These are phyloP conservation scores for Ceratocystis papillata DNA, from an alignment of 2,329 filamentous ascomycete genomes.

Conservation along the genomic window DNA sequence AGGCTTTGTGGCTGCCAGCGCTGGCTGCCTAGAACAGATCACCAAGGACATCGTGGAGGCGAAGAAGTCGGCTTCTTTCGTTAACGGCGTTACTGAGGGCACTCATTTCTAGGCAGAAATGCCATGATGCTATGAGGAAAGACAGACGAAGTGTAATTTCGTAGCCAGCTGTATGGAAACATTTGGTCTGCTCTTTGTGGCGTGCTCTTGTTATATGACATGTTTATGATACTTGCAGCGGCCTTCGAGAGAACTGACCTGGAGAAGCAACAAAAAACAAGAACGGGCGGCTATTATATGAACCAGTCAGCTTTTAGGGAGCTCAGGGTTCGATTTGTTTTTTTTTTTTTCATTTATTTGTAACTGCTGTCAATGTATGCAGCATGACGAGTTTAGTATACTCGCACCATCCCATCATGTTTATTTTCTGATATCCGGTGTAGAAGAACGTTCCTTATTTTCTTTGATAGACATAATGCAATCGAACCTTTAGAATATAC, in stretches of 20 bases:
- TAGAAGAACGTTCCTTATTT: not conserved
- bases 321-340: not conserved
- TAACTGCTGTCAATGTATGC: not conserved
- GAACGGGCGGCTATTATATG: not conserved
- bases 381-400: not conserved
- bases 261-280: not conserved
- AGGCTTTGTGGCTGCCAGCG: constrained; percentile 71
- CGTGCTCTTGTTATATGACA: not conserved
- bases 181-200: not conserved
- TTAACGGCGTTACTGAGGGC: constrained; percentile 21
- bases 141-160: not conserved
- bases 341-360: not conserved
- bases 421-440: not conserved
- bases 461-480: constrained; percentile 2
- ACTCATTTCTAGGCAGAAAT: constrained; percentile 20
- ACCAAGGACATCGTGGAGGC: constrained; percentile 29
- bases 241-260: not conserved
- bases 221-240: not conserved
- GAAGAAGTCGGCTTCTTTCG: constrained; percentile 19
- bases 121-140: not conserved
- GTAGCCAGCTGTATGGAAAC: not conserved
- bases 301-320: not conserved
- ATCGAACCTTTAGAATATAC: not conserved
- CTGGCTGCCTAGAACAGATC: constrained; percentile 49
- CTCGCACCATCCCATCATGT: constrained; percentile 5